Evolutionary conservation across 345 rosid genomes (phyloP).

Genomic region (Cardamine occulta): DNA sequence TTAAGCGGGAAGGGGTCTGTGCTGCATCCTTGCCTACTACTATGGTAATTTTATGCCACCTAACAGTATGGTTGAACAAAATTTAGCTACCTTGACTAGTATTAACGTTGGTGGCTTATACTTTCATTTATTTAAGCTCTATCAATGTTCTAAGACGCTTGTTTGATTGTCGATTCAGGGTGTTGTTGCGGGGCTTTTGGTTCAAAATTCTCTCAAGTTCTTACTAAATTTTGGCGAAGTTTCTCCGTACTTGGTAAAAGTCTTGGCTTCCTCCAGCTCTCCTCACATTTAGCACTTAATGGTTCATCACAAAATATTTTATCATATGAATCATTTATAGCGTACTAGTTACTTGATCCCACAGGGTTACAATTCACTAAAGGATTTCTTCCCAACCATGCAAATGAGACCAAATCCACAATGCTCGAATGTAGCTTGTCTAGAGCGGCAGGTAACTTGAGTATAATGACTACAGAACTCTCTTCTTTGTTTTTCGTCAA

Average conservation of each 20-base stretch:
- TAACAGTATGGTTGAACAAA: conserved; percentile 4
- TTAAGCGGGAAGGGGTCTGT: conserved; percentile 95
- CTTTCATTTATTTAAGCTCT: conserved; percentile 21
- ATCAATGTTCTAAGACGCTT: not conserved
- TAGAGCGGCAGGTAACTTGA: conserved; percentile 81
- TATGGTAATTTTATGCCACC: conserved; percentile 56
- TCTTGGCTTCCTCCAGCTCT: conserved; percentile 28
- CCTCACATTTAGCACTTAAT: conserved; percentile 1
- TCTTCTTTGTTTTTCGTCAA: conserved; percentile 13
- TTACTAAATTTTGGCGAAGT: conserved; percentile 84
- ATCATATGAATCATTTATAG: not conserved
- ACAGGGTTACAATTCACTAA: conserved; percentile 96
- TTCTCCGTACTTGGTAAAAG: conserved; percentile 81
- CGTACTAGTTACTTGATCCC: conserved; percentile 31
- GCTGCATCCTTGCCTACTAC: conserved; percentile 97
- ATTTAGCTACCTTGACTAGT: conserved; percentile 8
- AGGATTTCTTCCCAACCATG: conserved; percentile 96
- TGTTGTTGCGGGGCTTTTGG: conserved; percentile 93
- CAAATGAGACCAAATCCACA: conserved; percentile 96
- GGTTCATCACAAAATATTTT: conserved; percentile 12
- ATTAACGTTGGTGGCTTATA: not conserved
- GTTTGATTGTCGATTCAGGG: conserved; percentile 59
- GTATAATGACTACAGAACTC: not conserved
- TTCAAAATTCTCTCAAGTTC: conserved; percentile 88
- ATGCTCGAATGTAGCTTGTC: conserved; percentile 85